Evolutionary conservation across 176 grass and related monocot genomes (phyloP), one percentile per base, ranked within the genome.

Genomic region (Stipa capillata): DNA sequence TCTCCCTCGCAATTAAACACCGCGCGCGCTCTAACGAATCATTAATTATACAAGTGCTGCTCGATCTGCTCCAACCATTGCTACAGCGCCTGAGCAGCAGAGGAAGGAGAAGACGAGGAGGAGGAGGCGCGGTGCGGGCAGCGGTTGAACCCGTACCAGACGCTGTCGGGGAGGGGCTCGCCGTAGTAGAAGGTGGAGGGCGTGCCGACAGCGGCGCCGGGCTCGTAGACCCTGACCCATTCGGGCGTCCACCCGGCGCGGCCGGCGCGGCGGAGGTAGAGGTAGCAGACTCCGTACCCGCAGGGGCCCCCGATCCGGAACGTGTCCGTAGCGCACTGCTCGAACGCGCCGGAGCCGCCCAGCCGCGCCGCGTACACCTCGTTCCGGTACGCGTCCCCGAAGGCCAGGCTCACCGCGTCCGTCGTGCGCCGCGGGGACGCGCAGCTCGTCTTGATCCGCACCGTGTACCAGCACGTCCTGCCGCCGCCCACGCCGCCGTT

Each of bases 371-470:
- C 89, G 79, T 97, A 97, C 28, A 94, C 92, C 95, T 97, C 87
- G 71, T 97, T 77, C 16, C 44, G 27, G 70, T 94, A 97, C 15
- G 74, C 82, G 67, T 94, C 95, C 3, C 89, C 89, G 65, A 97
- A 97, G 76, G 83, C 91, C 8, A 97, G 82, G 79, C 87, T 92
- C 72, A 94, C 89, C 3, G 43, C 39, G 74, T 94, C 89, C 62
- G 61, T 17, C 35, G 83, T 92, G 24, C 73, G 82, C 34, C 39
- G 23, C 24, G 76, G 68, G 10, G 95, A 97, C 47, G 82, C 79
- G 83, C 95, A 94, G 69, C 95, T 97, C 67, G 89, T 97, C 76
- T 89, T 97, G 43, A 97, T 88, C 81, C 89, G 73, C 54, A 94
- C 87, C 36, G 82, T 97, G 88, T 97, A 94, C 56, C 64, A 74